Conservation (phyloP, 352 stramenopile species). For the Thalassiosira ordinaria region DNA sequence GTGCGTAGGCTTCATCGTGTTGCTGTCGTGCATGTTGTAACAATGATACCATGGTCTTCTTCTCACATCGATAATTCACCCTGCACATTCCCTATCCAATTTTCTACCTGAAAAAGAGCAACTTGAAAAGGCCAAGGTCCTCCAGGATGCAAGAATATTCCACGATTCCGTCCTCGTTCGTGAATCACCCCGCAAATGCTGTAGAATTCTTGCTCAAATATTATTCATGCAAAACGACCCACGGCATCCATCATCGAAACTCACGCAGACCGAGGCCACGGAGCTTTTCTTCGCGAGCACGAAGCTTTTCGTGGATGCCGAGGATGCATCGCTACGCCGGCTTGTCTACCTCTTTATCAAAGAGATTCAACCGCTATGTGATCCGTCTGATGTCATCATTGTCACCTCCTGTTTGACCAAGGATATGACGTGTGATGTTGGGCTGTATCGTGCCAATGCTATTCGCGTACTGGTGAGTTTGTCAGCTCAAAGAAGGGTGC, state of each 20-base stretch:
- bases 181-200: slow-evolving; percentile 96
- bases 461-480: slow-evolving; percentile 98
- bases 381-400: slow-evolving; percentile 97
- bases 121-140: slow-evolving; percentile 74
- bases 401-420: slow-evolving; percentile 98
- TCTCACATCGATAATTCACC: not conserved
- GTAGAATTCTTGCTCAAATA: slow-evolving; percentile 98
- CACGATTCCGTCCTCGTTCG: slow-evolving; percentile 96
- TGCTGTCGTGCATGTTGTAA: not conserved
- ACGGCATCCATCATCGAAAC: slow-evolving; percentile 67
- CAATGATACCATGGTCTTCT: not conserved
- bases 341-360: slow-evolving; percentile 99
- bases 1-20: slow-evolving; percentile 2
- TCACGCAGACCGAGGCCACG: slow-evolving; percentile 94
- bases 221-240: slow-evolving; percentile 95
- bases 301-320: slow-evolving; percentile 97
- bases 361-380: slow-evolving; percentile 90
- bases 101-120: slow-evolving; percentile 25
- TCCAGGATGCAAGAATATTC: slow-evolving; percentile 98
- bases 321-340: slow-evolving; percentile 95
- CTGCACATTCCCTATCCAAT: not conserved
- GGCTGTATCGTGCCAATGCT: slow-evolving; percentile 98
- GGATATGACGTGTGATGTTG: slow-evolving; percentile 96
- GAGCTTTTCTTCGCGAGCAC: slow-evolving; percentile 99
- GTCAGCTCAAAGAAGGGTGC: too few species aligned